Base-by-base conservation (phyloP, 176 grass and related monocot species). In the Pontederia crassipes region DNA sequence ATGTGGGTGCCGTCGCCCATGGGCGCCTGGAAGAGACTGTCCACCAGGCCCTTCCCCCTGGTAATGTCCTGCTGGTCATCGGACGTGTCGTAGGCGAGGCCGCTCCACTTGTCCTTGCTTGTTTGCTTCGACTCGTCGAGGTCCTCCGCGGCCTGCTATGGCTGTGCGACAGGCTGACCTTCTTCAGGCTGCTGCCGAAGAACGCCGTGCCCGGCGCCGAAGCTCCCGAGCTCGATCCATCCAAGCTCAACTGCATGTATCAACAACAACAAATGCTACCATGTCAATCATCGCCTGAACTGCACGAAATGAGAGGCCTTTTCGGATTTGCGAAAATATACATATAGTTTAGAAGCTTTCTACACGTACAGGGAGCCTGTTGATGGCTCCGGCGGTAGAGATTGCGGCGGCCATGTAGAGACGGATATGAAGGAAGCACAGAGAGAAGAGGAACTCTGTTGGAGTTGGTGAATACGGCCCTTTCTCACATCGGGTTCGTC, bases 11-110 rank as follows among this genome's bases (percentile, higher is more conserved):
- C 92, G 49, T 78, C 82, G 0, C 83, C 92, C 58, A 2, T 80
- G 58, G 92, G 87, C 0, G 92, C 92, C 70, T 96, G 92, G 75
- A 96, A 96, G 1, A 96, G 78, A 24, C 75, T 59, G 67, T 90
- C 87, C 0, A 68, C 81, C 40, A 78, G n/a, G 7, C 92, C 92
- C 78, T 96, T 96, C 15, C 92, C 92, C 58, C 87, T 76, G 46
- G 74, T 80, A 83, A 96, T 96, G 73, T 96, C 92, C 78, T 96
- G 87, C 72, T 96, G 92, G 81, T 96, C 92, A 48, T 96, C 92
- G 5, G 92, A 96, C 2, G 15, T 52, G 27, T 96, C 92, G 55
- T 15, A 78, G 0, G 62, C 83, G 6, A 96, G 79, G 27, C 87
- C 87, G 13, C 26, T 54, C 92, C 92, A 96, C 62, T 20, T 69